Base-by-base conservation (phyloP, 2,329 filamentous ascomycete species). In the Endothia cerciana region DNA sequence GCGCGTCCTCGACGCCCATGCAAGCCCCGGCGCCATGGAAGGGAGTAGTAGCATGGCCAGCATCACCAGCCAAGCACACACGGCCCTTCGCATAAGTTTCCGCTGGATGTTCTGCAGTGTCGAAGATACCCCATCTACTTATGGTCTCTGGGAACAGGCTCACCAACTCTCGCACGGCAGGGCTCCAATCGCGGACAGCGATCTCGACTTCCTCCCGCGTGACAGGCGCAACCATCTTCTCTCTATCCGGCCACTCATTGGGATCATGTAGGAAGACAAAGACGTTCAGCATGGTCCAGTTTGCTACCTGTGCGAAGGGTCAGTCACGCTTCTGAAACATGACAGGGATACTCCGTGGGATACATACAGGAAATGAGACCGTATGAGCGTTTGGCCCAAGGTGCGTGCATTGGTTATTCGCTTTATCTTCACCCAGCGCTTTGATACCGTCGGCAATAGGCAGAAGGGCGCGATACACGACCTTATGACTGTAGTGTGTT, bases 281-380 rank as follows among this genome's bases (percentile, higher is more conserved):
- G 1, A 85, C 80, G 71, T 90, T 90, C 75, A 89, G 82, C 3
- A 83, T 79, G 13, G 79, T 77, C 6, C 82, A 82, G 17, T 81
- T 78, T 7, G 83, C 83, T 5, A 43, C 41, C 38, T 40, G 15
- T 5, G 13, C 5, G 15, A 17, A 43, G 33, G 5, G 38, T 40
- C 38, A 40, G 38, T 40, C 10, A 40, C 38, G n/a, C n/a, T n/a
- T n/a, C n/a, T n/a, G n/a, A n/a, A n/a, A n/a, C n/a, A n/a, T n/a
- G n/a, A n/a, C n/a, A n/a, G n/a, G n/a, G n/a, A n/a, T n/a, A n/a
- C n/a, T n/a, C n/a, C n/a, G n/a, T n/a, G n/a, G n/a, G n/a, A 40
- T 11, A 40, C 38, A 13, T 19, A 90, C 86, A 0, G 88, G 85
- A 71, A 89, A 90, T 0, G 83, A 87, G 28, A 90, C 78, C 11